These are phyloP conservation scores for Saksenaea oblongispora DNA, from an alignment of 371 early-diverging fungal genomes.

Conservation along the genomic window DNA sequence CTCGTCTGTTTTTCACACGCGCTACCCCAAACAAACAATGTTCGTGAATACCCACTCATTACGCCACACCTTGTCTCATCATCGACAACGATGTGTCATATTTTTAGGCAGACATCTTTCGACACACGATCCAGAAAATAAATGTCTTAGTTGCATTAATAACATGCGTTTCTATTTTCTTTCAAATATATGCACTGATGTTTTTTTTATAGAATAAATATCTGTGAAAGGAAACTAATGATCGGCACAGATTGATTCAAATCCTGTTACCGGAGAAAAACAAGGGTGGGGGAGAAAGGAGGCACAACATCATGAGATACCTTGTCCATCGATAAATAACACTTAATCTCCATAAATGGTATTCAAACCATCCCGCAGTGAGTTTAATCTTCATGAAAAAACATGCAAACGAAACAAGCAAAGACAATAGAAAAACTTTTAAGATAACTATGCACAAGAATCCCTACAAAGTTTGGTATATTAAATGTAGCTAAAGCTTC, in stretches of 20 bases:
- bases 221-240: background rate
- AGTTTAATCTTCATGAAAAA: too few relatives aligned
- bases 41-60: background rate
- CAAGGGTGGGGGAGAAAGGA: background rate
- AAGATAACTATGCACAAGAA: background rate
- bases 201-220: background rate
- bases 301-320: background rate
- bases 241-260: background rate
- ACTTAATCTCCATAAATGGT: background rate
- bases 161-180: background rate
- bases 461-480: background rate
- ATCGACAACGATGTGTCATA: background rate
- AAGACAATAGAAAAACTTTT: background rate
- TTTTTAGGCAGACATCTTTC: background rate
- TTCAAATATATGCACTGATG: background rate
- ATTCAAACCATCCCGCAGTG: background rate
- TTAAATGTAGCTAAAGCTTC: background rate
- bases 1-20: background rate
- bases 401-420: background rate
- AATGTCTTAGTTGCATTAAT: background rate
- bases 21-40: background rate
- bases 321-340: too few relatives aligned
- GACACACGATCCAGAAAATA: background rate
- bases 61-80: background rate
- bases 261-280: background rate